Conservation (phyloP, 2,329 filamentous ascomycete genomes). For the Fusarium marasasianum region DNA sequence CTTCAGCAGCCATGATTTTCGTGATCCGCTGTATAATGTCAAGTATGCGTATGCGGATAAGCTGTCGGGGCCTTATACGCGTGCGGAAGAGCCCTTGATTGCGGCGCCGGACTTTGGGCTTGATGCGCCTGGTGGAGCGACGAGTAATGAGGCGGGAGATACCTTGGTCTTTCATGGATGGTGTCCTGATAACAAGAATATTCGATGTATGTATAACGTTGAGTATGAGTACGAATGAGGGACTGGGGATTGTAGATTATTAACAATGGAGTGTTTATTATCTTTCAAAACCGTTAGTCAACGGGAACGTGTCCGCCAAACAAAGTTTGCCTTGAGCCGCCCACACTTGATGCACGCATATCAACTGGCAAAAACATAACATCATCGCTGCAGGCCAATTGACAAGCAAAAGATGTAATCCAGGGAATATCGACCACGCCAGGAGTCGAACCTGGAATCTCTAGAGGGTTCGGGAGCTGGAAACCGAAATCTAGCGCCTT, state of each 20-base stretch:
- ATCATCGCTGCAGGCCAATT: no score
- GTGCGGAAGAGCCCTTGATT: conserved; percentile 3
- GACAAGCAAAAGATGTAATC: neutral
- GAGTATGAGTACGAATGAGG: neutral
- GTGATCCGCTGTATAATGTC: conserved; percentile 4
- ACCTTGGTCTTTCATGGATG: conserved; percentile 9
- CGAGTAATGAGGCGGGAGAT: conserved; percentile 13
- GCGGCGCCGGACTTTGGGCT: conserved; percentile 4
- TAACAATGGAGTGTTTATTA: no score
- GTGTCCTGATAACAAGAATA: neutral
- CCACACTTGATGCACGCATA: no score
- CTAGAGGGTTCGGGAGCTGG: conserved; percentile 7
- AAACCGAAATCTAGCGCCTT: conserved; percentile 28
- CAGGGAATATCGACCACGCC: conserved; percentile 7
- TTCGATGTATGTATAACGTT: conserved; percentile 8
- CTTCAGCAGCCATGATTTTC: conserved; percentile 16
- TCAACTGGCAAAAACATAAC: neutral
- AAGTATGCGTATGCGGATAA: conserved; percentile 13
- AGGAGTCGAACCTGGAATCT: conserved; percentile 30
- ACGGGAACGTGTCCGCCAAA: no score
- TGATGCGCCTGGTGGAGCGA: conserved; percentile 10
- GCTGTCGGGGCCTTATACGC: neutral
- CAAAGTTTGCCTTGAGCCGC: neutral
- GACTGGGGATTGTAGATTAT: no score
- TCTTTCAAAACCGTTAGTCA: neutral